phyloP scores from a whole-genome alignment of 441 rosid genomes.

The Dalechampia spathulata region DNA sequence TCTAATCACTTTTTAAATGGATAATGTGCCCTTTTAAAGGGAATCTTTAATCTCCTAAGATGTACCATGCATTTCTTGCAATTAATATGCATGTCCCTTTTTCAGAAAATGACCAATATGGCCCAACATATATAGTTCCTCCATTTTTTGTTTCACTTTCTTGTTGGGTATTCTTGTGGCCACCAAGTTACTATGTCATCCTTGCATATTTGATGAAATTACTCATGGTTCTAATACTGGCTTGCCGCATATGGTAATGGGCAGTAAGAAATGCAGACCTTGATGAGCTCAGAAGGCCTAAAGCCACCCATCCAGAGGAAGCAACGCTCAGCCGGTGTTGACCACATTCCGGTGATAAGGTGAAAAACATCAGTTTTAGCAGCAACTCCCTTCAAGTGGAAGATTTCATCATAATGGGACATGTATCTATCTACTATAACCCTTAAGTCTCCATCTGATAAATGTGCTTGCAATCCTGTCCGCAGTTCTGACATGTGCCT shows the following conservation, averaged over 20 bases:
- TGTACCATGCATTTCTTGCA: not conserved
- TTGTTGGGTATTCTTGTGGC: too few relatives aligned
- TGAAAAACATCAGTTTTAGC: conserved; percentile 90
- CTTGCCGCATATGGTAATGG: not conserved
- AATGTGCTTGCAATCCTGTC: conserved; percentile 77
- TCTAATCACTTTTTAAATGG: conserved; percentile 11
- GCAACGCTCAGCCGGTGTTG: conserved; percentile 88
- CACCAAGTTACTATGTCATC: too few relatives aligned
- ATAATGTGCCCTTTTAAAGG: conserved; percentile 17
- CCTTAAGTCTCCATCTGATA: conserved; percentile 77
- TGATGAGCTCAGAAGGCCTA: conserved; percentile 90
- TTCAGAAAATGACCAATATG: conserved; percentile 3
- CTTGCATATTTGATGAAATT: not conserved
- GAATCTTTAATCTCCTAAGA: conserved; percentile 11
- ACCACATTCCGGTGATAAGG: conserved; percentile 90
- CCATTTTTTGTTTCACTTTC: not conserved
- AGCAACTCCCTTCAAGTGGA: conserved; percentile 61
- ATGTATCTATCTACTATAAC: conserved; percentile 67
- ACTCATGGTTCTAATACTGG: too few relatives aligned
- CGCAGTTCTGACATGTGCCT: conserved; percentile 76
- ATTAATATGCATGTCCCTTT: too few relatives aligned
- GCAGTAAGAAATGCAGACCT: conserved; percentile 34
- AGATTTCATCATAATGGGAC: conserved; percentile 73
- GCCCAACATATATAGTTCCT: conserved; percentile 3
- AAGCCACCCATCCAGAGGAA: conserved; percentile 98